phyloP scores from a whole-genome alignment of 345 rosid species.

The Chamaenerion angustifolium region DNA sequence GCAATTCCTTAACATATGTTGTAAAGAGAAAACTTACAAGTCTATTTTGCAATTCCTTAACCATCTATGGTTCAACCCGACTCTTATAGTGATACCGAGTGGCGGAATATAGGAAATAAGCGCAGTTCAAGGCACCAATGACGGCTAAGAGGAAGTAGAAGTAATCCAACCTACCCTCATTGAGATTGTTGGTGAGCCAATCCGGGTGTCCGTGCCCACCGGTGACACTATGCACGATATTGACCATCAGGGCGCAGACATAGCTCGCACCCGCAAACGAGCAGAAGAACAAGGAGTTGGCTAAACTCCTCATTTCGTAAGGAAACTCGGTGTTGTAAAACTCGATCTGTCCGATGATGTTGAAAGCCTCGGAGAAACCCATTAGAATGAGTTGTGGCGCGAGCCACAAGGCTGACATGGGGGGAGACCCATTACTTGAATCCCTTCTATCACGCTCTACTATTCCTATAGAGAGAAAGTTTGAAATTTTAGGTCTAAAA shows the following conservation, averaged over 20 bases:
- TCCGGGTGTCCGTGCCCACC: conserved; percentile 26
- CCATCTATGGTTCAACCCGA: conserved; percentile 5
- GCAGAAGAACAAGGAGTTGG: conserved; percentile 32
- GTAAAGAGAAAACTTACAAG: too few relatives aligned
- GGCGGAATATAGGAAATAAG: conserved; percentile 34
- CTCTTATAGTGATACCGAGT: conserved; percentile 28
- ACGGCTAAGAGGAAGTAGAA: conserved; percentile 41
- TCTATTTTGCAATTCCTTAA: too few relatives aligned
- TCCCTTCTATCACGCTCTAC: conserved; percentile 33
- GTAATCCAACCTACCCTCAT: conserved; percentile 42
- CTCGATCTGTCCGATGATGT: conserved; percentile 42
- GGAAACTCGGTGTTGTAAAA: conserved; percentile 58
- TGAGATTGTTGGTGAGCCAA: conserved; percentile 41
- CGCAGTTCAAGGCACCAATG: conserved; percentile 29
- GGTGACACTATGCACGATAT: conserved; percentile 22
- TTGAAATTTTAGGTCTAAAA: too few relatives aligned
- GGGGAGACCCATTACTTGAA: conserved; percentile 11
- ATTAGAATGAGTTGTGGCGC: conserved; percentile 44
- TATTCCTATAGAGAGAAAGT: conserved; percentile 28
- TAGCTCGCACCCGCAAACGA: conserved; percentile 27
- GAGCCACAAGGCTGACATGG: conserved; percentile 36
- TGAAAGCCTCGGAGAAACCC: conserved; percentile 53
- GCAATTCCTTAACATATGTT: too few relatives aligned
- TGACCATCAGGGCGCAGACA: conserved; percentile 23
- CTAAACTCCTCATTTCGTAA: conserved; percentile 47